Base-by-base conservation (phyloP, 2,329 filamentous ascomycete genomes). In the Pseudogymnoascus sp. region DNA sequence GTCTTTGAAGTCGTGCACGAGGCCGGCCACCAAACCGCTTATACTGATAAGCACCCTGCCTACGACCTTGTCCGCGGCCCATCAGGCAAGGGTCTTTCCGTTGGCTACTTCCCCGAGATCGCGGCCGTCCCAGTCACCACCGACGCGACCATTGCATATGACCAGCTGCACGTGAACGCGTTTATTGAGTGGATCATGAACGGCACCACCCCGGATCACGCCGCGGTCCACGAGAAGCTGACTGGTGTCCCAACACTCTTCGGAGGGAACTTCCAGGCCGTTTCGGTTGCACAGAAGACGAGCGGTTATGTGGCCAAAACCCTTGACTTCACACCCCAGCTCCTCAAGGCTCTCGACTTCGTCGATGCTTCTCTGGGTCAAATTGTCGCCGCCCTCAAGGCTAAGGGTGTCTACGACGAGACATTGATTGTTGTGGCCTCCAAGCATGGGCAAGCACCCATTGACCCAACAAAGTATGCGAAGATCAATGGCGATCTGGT, bases 81-180 rank as follows among this genome's bases (percentile, higher is more conserved):
- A 21, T 66, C 63, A 31, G 71, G 71, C 18, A 70, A 63, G 18
- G 71, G 71, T 35, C 63, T 73, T 18, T 67, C 66, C n/a, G 62
- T 63, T n/a, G 71, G 70, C 11, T 73, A 73, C 62, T 73, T 73
- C 59, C 71, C 71, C 6, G 71, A 73, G 62, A 72, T 73, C 40
- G 40, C 45, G 12, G 40, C 65, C 25, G 64, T 67, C 21, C 45
- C 61, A n/a, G 62, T 61, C 12, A 67, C 63, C 37, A 61, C 71
- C 14, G 61, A 67, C 12, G 64, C 64, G n/a, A 70, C 65, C 11
- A 72, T 72, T 43, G 65, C 63, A 7, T 72, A 71, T 59, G 71
- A 72, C 59, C 49, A 62, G 18, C 52, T 69, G 8, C 71, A 72
- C 52, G 70, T 72, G n/a, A 60, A 70, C 62, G 67, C 71, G 7